phyloP scores from a whole-genome alignment of 345 rosid genomes.

The Dimocarpus longan region DNA sequence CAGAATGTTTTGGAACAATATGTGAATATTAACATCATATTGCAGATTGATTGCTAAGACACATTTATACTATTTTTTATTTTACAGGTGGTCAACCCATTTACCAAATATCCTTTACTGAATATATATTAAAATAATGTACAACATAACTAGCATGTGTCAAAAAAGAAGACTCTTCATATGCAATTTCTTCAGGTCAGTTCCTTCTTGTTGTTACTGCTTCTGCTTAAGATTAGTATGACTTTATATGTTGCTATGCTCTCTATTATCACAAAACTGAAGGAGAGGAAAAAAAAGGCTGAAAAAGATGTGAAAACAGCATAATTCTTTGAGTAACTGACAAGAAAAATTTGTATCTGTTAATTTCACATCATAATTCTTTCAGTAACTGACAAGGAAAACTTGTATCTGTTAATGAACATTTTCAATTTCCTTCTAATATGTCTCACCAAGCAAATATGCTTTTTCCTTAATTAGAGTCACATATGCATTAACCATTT shows the following conservation, averaged over 20 bases:
- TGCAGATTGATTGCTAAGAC: constrained; percentile 5
- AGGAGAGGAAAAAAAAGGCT: no score
- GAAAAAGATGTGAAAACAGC: no score
- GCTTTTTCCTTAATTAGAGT: constrained; percentile 40
- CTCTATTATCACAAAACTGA: no score
- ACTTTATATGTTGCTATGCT: neutral
- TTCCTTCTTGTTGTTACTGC: neutral
- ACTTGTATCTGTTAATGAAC: no score
- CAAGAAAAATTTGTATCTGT: no score
- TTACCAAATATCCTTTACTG: constrained; percentile 81
- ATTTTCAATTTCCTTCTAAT: neutral
- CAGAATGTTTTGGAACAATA: neutral
- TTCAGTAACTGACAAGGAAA: no score
- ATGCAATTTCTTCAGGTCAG: neutral
- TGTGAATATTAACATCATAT: neutral
- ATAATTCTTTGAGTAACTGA: no score
- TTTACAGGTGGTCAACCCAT: constrained; percentile 90
- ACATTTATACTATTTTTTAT: constrained; percentile 6
- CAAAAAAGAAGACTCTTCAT: neutral
- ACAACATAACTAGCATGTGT: neutral
- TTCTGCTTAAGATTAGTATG: neutral
- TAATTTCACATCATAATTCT: no score
- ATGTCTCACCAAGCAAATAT: neutral
- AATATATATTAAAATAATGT: neutral
- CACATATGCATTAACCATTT: constrained; percentile 86